Evolutionary conservation across 2,329 filamentous ascomycete species (phyloP).

Genomic region (Alternaria brassicae): DNA sequence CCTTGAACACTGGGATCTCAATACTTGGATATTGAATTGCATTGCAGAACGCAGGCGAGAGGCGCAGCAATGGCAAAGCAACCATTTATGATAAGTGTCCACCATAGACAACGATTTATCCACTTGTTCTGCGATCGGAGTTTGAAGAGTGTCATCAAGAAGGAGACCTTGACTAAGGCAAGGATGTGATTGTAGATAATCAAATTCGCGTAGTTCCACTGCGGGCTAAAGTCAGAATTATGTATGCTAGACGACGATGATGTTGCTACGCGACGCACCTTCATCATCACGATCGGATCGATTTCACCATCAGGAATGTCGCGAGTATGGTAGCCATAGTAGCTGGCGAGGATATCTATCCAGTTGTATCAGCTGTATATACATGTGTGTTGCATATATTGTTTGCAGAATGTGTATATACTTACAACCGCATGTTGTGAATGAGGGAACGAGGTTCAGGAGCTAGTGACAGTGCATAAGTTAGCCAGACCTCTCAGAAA

Average conservation of each 20-base stretch:
- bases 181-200: slow-evolving; percentile 32
- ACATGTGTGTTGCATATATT: neutral
- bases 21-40: slow-evolving; percentile 34
- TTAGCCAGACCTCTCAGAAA: neutral
- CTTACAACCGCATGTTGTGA: slow-evolving; percentile 17
- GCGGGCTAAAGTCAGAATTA: neutral
- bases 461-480: neutral
- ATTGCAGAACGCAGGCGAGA: slow-evolving; percentile 36
- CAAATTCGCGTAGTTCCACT: slow-evolving; percentile 26
- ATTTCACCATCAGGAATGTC: slow-evolving; percentile 24
- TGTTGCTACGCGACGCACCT: slow-evolving; percentile 1
- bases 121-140: slow-evolving; percentile 23
- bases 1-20: slow-evolving; percentile 36
- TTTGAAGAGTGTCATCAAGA: slow-evolving; percentile 29
- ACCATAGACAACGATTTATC: slow-evolving; percentile 25
- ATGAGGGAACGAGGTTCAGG: slow-evolving; percentile 14
- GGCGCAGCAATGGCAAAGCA: slow-evolving; percentile 24
- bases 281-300: slow-evolving; percentile 12
- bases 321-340: slow-evolving; percentile 24
- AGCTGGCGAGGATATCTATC: slow-evolving; percentile 11
- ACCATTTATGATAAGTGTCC: slow-evolving; percentile 20
- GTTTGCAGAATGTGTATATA: neutral
- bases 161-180: slow-evolving; percentile 27
- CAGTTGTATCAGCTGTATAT: neutral
- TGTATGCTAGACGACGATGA: neutral